A percentile compares a stretch with the other conserved stretches of the same genome.
Evolutionary conservation across 306 rosid species (phyloP).

Genomic region (Castanea sativa): DNA sequence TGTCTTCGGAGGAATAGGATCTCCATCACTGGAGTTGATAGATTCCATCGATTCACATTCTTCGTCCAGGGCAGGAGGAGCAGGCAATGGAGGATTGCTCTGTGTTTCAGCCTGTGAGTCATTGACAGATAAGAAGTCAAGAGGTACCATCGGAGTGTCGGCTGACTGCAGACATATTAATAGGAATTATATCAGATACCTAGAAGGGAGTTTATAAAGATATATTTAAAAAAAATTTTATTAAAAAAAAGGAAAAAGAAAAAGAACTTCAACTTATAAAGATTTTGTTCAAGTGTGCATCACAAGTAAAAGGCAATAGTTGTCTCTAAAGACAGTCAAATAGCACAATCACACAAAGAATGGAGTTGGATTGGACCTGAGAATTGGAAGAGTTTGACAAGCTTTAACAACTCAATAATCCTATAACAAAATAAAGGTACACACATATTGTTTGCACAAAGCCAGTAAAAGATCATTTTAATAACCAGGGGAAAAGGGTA

Average conservation of each 20-base stretch:
- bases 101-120: conserved; percentile 49
- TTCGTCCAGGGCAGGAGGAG: conserved; percentile 76
- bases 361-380: not conserved
- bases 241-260: not conserved
- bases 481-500: not conserved
- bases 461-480: not conserved
- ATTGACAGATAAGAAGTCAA: conserved; percentile 59
- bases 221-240: too few species aligned
- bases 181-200: conserved; percentile 13
- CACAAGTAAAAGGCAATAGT: conserved; percentile 5
- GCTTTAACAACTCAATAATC: not conserved
- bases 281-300: not conserved
- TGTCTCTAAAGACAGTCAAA: conserved; percentile 5
- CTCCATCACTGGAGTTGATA: conserved; percentile 86
- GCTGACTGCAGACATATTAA: conserved; percentile 50
- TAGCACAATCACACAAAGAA: conserved; percentile 1
- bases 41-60: conserved; percentile 97
- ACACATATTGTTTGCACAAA: not conserved
- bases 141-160: conserved; percentile 57
- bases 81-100: conserved; percentile 65
- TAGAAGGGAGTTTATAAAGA: not conserved
- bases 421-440: not conserved
- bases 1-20: conserved; percentile 43
- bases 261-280: not conserved
- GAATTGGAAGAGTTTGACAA: not conserved